phyloP scores from a whole-genome alignment of 2,329 filamentous ascomycete genomes.

The Epichloe sylvatica region DNA sequence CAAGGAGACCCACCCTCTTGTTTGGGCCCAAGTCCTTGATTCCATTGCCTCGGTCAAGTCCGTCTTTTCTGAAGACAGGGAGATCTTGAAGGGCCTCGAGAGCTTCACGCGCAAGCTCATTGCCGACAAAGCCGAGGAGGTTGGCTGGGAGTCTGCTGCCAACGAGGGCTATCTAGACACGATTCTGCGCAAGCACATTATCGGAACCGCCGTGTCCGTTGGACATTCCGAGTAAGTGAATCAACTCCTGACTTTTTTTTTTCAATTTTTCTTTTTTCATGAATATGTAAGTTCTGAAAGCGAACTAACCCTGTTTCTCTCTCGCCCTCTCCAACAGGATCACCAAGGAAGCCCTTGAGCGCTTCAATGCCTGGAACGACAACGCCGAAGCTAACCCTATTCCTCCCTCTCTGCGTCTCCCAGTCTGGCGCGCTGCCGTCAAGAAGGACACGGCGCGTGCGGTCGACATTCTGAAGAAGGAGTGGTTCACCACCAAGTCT shows the following conservation, averaged over 20 bases:
- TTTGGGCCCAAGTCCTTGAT: slow-evolving; percentile 75
- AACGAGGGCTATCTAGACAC: slow-evolving; percentile 70
- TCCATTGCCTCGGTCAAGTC: slow-evolving; percentile 65
- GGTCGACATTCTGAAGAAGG: slow-evolving; percentile 65
- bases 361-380: slow-evolving; percentile 67
- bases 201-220: slow-evolving; percentile 59
- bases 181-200: slow-evolving; percentile 69
- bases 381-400: slow-evolving; percentile 56
- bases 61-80: slow-evolving; percentile 67
- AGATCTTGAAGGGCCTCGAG: slow-evolving; percentile 58
- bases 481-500: slow-evolving; percentile 69
- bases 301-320: background rate
- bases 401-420: slow-evolving; percentile 65
- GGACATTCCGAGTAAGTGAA: slow-evolving; percentile 56
- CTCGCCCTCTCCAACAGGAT: slow-evolving; percentile 29
- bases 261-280: background rate
- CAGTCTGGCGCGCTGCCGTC: slow-evolving; percentile 69
- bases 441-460: slow-evolving; percentile 52
- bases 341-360: slow-evolving; percentile 58
- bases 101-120: slow-evolving; percentile 69
- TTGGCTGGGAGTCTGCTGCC: slow-evolving; percentile 75
- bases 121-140: slow-evolving; percentile 55
- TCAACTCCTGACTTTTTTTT: background rate
- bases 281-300: too few relatives aligned
- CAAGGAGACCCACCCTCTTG: slow-evolving; percentile 69